Conservation (phyloP, 2,329 filamentous ascomycete species). For the Fusarium euwallaceae region DNA sequence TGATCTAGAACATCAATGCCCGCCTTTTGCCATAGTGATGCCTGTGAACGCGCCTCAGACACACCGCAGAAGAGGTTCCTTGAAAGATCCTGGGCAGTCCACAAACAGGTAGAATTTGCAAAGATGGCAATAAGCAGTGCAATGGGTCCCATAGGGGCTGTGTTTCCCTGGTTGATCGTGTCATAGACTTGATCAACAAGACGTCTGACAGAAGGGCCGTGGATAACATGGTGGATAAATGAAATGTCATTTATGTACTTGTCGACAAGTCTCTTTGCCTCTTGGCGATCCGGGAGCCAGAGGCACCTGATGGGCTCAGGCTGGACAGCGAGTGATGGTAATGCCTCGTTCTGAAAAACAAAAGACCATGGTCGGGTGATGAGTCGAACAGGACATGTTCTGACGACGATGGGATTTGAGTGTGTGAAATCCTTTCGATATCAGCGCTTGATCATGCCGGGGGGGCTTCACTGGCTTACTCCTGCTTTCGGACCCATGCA, state of each 20-base stretch:
- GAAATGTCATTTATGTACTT: slow-evolving; percentile 45
- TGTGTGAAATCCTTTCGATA: background rate
- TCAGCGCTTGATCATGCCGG: background rate
- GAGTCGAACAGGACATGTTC: background rate
- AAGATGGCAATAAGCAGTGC: background rate
- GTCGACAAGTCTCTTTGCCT: slow-evolving; percentile 41
- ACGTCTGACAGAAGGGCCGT: slow-evolving; percentile 37
- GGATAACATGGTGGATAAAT: slow-evolving; percentile 45
- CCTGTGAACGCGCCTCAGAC: slow-evolving; percentile 42
- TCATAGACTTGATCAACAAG: slow-evolving; percentile 40
- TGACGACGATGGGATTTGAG: background rate
- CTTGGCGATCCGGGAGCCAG: slow-evolving; percentile 46
- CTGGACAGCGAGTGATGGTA: background rate
- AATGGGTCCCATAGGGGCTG: background rate
- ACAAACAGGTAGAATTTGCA: slow-evolving; percentile 10
- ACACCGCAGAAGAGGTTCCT: slow-evolving; percentile 37
- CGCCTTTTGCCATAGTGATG: slow-evolving; percentile 47
- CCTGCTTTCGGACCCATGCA: background rate
- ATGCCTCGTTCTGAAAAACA: background rate
- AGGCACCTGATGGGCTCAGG: slow-evolving; percentile 22
- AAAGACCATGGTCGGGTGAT: background rate
- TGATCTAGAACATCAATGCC: background rate
- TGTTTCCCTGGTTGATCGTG: background rate
- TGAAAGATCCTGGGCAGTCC: slow-evolving; percentile 41
- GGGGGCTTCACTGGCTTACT: background rate